These are phyloP conservation scores for Chrysoporthe cubensis DNA, from an alignment of 2,329 filamentous ascomycete genomes.

Conservation along the genomic window DNA sequence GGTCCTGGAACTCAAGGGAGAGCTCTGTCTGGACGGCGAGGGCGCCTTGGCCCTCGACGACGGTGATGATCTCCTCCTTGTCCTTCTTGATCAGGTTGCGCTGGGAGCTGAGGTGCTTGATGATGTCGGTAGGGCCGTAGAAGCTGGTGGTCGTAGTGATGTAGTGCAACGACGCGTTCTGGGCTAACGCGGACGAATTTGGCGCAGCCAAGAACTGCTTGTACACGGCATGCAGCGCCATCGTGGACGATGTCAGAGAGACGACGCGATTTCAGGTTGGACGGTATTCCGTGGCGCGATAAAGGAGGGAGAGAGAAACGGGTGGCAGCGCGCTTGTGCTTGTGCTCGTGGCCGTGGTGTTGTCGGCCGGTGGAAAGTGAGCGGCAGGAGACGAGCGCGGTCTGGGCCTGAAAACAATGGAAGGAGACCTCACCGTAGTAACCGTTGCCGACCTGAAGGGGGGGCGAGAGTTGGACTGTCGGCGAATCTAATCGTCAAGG, in stretches of 20 bases:
- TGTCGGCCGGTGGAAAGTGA: background rate
- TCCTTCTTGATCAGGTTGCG: slow-evolving; percentile 80
- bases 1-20: slow-evolving; percentile 76
- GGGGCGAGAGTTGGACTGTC: background rate
- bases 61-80: slow-evolving; percentile 74
- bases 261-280: background rate
- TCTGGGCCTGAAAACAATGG: background rate
- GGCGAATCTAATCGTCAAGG: slow-evolving; percentile 6
- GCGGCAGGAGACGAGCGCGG: background rate
- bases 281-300: background rate
- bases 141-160: slow-evolving; percentile 84
- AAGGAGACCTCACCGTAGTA: background rate
- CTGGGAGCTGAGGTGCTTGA: slow-evolving; percentile 78
- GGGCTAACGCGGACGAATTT: slow-evolving; percentile 63
- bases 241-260: slow-evolving; percentile 34
- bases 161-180: slow-evolving; percentile 78
- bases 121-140: slow-evolving; percentile 71
- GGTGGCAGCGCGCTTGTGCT: background rate
- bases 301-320: background rate
- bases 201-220: slow-evolving; percentile 73
- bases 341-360: background rate
- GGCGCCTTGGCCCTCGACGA: slow-evolving; percentile 71
- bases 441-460: background rate
- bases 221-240: slow-evolving; percentile 62
- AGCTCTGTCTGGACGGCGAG: slow-evolving; percentile 82